Base-by-base conservation (phyloP, 306 rosid species). In the Malus asiatica region DNA sequence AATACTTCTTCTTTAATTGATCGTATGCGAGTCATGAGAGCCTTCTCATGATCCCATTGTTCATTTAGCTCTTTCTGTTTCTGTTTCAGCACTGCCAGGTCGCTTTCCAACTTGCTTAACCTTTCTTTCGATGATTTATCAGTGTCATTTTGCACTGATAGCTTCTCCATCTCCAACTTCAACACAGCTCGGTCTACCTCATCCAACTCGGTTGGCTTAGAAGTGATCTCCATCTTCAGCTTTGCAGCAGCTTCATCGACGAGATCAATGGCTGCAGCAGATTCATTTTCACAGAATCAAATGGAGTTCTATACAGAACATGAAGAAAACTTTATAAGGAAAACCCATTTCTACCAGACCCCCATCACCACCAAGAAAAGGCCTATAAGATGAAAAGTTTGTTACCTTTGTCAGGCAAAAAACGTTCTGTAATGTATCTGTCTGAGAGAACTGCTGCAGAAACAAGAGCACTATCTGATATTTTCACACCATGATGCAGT, bases 191-290 rank as follows among this genome's bases (percentile, higher is more conserved):
- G 83, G 70, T 95, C 99, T 83, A 89, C 75, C 88, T 92, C 99
- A 73, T 92, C 97, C 87, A 96, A 82, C 82, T 96, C 99, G 1
- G 88, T 96, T 74, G 99, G 98, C 88, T 96, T 96, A 58, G 97
- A 96, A 66, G 99, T 90, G 68, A 96, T 92, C 83, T 96, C 97
- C 96, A 96, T 92, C 85, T 92, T 96, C 86, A 96, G 85, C 84
- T 92, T 92, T 25, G 99, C 98, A 73, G 98, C 99, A 78, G 99
- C 97, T 83, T 96, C 99, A 80, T 96, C 99, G 44, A 96, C 99
- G 29, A 92, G 96, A 86, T 96, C 97, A 81, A 96, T 96, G 72
- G 99, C 99, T 92, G 91, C 74, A 88, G 83, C 16, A 45, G 64
- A 73, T 19, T 66, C 7, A 8, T 9, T 16, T 65, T 66, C 8